These are phyloP conservation scores for Amoeboaphelidium occidentale DNA, from an alignment of 371 early-diverging fungal species.

Conservation along the genomic window DNA sequence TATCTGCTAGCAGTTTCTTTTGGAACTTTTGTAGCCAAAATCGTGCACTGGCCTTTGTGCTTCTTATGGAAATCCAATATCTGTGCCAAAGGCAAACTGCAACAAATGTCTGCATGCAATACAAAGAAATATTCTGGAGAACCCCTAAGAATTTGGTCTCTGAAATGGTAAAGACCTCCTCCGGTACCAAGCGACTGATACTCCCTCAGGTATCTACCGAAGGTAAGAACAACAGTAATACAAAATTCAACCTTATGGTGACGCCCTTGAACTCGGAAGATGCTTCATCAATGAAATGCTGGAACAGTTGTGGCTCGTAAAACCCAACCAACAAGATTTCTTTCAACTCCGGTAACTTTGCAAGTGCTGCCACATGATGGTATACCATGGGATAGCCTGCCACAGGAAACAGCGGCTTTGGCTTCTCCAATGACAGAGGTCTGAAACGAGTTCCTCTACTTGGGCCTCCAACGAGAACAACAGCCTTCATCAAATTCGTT, in stretches of 20 bases:
- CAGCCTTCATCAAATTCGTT: too few relatives aligned
- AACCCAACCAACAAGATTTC: constrained; percentile 87
- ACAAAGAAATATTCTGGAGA: constrained; percentile 74
- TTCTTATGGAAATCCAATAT: constrained; percentile 56
- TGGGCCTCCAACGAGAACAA: constrained; percentile 90
- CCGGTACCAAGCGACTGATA: constrained; percentile 88
- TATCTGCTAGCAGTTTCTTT: constrained; percentile 47
- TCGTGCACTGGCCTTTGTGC: constrained; percentile 47
- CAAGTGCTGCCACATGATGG: constrained; percentile 76
- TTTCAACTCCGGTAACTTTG: constrained; percentile 53
- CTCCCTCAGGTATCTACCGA: constrained; percentile 67
- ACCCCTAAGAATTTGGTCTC: constrained; percentile 78
- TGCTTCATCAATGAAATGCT: constrained; percentile 54
- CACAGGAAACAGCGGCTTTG: constrained; percentile 93
- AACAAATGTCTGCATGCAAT: constrained; percentile 82
- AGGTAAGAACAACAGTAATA: not conserved
- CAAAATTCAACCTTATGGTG: constrained; percentile 36
- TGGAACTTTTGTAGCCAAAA: constrained; percentile 50
- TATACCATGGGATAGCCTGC: constrained; percentile 82
- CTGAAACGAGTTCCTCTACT: constrained; percentile 89
- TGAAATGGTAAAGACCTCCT: constrained; percentile 90
- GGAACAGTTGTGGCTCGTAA: constrained; percentile 44
- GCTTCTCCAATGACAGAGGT: constrained; percentile 76
- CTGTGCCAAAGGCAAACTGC: constrained; percentile 64
- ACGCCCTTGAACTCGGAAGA: constrained; percentile 55